Conservation (phyloP, 306 rosid genomes). For the Cucurbita argyrosperma region DNA sequence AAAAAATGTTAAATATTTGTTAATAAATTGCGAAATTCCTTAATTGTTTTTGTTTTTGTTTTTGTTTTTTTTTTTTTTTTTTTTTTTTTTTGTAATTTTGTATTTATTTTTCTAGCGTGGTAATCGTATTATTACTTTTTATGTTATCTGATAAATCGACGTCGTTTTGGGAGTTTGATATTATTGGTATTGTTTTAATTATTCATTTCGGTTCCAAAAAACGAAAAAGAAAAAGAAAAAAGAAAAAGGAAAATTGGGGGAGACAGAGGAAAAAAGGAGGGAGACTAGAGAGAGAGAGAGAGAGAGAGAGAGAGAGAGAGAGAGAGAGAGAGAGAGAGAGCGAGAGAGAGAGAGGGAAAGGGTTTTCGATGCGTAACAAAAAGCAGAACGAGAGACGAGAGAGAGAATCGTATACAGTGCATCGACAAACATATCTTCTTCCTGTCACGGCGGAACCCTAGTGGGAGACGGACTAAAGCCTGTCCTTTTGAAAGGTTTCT, state of each 20-base stretch:
- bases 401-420: slow-evolving; percentile 4
- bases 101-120: background rate
- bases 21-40: background rate
- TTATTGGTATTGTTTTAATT: too few species aligned
- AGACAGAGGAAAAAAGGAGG: slow-evolving; percentile 3
- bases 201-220: background rate
- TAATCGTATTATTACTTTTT: background rate
- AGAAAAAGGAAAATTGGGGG: background rate
- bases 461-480: slow-evolving; percentile 1
- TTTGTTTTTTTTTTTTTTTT: too few species aligned
- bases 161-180: background rate
- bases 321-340: slow-evolving; percentile 20
- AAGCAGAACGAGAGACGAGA: background rate
- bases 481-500: slow-evolving; percentile 6
- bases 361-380: slow-evolving; percentile 20
- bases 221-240: background rate
- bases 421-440: slow-evolving; percentile 4
- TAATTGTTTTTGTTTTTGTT: too few species aligned
- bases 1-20: background rate
- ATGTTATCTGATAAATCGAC: background rate
- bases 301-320: slow-evolving; percentile 9
- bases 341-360: slow-evolving; percentile 14
- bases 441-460: slow-evolving; percentile 45
- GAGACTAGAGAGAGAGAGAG: slow-evolving; percentile 9
- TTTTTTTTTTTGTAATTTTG: too few species aligned